phyloP scores from a whole-genome alignment of 306 rosid species.

The Quercus wislizeni region DNA sequence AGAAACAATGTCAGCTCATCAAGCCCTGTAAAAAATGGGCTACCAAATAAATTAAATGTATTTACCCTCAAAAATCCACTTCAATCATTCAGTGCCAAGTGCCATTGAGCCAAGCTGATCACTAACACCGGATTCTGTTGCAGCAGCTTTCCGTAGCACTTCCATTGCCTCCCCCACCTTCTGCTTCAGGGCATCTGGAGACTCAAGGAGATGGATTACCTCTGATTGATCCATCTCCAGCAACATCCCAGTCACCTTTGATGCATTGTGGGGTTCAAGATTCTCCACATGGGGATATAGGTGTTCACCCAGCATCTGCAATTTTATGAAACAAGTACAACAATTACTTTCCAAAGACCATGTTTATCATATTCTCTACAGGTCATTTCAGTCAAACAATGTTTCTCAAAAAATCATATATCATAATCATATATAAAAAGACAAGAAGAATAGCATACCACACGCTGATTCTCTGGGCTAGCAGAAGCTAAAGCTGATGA shows the following conservation, averaged over 20 bases:
- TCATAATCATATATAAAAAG: background rate
- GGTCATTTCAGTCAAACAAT: background rate
- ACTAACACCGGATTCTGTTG: slow-evolving; percentile 48
- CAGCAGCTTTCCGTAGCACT: slow-evolving; percentile 69
- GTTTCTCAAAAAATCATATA: background rate
- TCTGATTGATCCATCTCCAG: slow-evolving; percentile 97
- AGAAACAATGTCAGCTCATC: slow-evolving; percentile 18
- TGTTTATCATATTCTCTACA: background rate
- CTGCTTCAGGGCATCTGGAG: slow-evolving; percentile 74
- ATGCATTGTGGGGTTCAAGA: slow-evolving; percentile 50
- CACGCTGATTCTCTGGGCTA: slow-evolving; percentile 63
- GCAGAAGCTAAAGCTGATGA: slow-evolving; percentile 86
- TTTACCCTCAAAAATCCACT: slow-evolving; percentile 10
- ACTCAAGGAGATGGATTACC: slow-evolving; percentile 90
- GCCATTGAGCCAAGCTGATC: slow-evolving; percentile 53
- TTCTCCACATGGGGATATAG: slow-evolving; percentile 79
- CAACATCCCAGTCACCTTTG: slow-evolving; percentile 90
- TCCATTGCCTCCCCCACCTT: slow-evolving; percentile 89
- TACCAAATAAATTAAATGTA: background rate
- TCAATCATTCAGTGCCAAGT: slow-evolving; percentile 42
- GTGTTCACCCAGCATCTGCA: slow-evolving; percentile 87
- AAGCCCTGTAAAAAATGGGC: slow-evolving; percentile 19
- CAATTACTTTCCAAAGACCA: slow-evolving; percentile 10
- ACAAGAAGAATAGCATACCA: slow-evolving; percentile 38
- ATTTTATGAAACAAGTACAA: slow-evolving; percentile 6